Evolutionary conservation across 2,329 filamentous ascomycete species (phyloP).

Genomic region (Exophiala phaeomuriformis): DNA sequence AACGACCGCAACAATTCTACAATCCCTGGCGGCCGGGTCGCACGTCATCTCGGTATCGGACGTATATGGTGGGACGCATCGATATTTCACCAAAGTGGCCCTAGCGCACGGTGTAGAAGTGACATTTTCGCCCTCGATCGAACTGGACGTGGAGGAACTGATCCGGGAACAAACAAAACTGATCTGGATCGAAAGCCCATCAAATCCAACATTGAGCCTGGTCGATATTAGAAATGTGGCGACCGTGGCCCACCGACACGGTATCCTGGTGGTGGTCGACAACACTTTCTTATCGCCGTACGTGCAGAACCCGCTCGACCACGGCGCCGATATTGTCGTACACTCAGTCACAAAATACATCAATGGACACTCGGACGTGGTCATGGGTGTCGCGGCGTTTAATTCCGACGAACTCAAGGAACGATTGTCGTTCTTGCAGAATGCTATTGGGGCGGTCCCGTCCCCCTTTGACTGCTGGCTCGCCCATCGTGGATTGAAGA

Average conservation of each 20-base stretch:
- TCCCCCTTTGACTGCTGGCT: conserved; percentile 97
- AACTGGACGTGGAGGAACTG: conserved; percentile 74
- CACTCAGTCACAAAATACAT: conserved; percentile 99
- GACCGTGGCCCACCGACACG: conserved; percentile 73
- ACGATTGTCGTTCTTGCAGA: conserved; percentile 83
- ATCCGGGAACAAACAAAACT: conserved; percentile 81
- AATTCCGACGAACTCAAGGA: conserved; percentile 74
- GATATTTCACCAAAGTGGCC: conserved; percentile 98
- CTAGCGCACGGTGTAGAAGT: conserved; percentile 89
- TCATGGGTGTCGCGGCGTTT: conserved; percentile 96
- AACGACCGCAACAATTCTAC: conserved; percentile 85
- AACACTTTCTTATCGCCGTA: conserved; percentile 98
- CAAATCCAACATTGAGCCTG: conserved; percentile 85
- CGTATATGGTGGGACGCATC: conserved; percentile 94
- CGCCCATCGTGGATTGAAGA: conserved; percentile 93
- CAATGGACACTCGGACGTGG: conserved; percentile 91
- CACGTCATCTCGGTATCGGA: conserved; percentile 96
- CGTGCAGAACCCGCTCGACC: conserved; percentile 89
- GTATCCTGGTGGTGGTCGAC: conserved; percentile 94
- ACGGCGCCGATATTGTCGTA: conserved; percentile 92
- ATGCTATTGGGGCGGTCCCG: conserved; percentile 91
- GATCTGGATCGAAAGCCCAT: conserved; percentile 94
- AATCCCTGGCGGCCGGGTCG: conserved; percentile 81
- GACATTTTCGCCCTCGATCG: conserved; percentile 88
- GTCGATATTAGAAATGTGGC: conserved; percentile 88